A percentile compares a stretch with the other conserved stretches of the same genome.
Evolutionary conservation across 2,329 filamentous ascomycete genomes (phyloP).

Genomic region (Stemphylium beticola): DNA sequence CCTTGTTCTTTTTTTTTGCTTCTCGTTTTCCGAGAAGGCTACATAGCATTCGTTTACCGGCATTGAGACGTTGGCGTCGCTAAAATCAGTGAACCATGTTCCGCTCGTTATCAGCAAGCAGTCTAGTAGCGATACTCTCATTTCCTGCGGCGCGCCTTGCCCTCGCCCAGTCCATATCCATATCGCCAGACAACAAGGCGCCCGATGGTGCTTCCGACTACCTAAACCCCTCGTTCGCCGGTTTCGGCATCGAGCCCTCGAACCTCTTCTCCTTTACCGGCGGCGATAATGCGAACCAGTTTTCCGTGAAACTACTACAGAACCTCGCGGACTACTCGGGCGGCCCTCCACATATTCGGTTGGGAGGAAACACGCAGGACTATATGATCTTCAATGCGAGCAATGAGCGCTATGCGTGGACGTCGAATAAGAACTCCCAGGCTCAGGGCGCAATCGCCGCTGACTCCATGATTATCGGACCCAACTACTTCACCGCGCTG

Average conservation of each 20-base stretch:
- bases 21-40: background rate
- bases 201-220: slow-evolving; percentile 41
- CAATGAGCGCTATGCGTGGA: slow-evolving; percentile 48
- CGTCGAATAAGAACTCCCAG: slow-evolving; percentile 47
- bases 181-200: slow-evolving; percentile 39
- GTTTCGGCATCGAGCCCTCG: slow-evolving; percentile 61
- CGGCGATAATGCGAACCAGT: slow-evolving; percentile 48
- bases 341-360: slow-evolving; percentile 55
- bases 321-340: slow-evolving; percentile 59
- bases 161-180: slow-evolving; percentile 42
- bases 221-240: slow-evolving; percentile 55
- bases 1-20: background rate
- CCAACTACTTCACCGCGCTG: slow-evolving; percentile 55
- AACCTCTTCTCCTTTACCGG: slow-evolving; percentile 61
- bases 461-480: slow-evolving; percentile 56
- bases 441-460: slow-evolving; percentile 51
- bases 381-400: slow-evolving; percentile 55
- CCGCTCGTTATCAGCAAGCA: slow-evolving; percentile 26
- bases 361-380: slow-evolving; percentile 61
- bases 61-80: background rate
- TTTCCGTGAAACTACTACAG: slow-evolving; percentile 57
- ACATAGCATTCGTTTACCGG: slow-evolving; percentile 1
- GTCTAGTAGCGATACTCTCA: slow-evolving; percentile 25
- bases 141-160: slow-evolving; percentile 15
- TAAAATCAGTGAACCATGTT: slow-evolving; percentile 21